Conservation (phyloP, 108 stramenopile species). For the Tribonema minus region DNA sequence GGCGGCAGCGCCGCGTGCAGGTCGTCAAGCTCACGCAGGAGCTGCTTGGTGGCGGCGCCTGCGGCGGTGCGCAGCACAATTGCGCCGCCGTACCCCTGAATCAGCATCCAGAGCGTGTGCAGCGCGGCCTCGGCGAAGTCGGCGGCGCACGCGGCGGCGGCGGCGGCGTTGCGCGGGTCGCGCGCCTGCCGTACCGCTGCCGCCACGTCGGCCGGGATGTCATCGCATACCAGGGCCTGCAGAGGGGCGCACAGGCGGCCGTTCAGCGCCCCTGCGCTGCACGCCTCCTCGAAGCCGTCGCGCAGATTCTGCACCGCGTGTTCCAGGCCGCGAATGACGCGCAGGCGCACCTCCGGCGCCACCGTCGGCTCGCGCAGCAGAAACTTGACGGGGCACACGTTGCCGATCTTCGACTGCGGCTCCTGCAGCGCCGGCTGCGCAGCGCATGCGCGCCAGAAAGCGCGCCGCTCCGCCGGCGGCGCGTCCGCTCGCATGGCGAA, state of each 20-base stretch:
- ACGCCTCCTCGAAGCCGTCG: neutral
- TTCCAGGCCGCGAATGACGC: neutral
- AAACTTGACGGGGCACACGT: no score
- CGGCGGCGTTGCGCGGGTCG: neutral
- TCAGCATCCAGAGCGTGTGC: no score
- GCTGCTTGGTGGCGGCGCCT: neutral
- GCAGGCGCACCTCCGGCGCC: neutral
- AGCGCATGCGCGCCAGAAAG: no score
- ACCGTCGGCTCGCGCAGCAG: no score
- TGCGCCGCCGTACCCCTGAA: neutral
- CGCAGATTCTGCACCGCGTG: neutral
- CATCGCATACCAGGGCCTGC: no score
- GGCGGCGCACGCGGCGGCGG: conserved; percentile 1
- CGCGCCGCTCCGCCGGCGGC: no score
- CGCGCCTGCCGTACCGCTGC: neutral
- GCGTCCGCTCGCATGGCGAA: no score
- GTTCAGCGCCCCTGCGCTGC: neutral
- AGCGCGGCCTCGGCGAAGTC: neutral
- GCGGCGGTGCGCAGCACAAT: neutral
- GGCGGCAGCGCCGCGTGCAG: neutral
- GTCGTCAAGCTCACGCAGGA: neutral
- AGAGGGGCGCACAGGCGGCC: neutral
- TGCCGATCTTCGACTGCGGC: no score
- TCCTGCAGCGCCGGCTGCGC: no score
- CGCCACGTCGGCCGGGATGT: neutral